Evolutionary conservation across 257 asterid genomes (phyloP), one percentile per base, ranked within the genome.

Genomic region (Lithospermum erythrorhizon): DNA sequence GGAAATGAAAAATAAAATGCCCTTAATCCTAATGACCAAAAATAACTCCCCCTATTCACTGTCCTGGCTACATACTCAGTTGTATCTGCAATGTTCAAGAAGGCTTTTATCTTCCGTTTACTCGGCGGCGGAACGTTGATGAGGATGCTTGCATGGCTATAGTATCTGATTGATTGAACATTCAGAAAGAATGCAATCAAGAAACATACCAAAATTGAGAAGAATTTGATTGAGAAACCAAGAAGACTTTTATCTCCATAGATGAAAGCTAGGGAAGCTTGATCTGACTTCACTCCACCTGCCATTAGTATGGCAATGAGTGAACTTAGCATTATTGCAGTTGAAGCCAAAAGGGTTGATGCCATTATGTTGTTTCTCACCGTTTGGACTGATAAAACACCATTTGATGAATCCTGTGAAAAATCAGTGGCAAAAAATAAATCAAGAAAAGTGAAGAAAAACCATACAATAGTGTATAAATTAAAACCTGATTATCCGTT

Each of bases 351-450:
- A 3, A 90, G 85, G 25, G 95, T 90, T 0, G 96, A 87, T 3
- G 98, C 98, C 96, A 90, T 90, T 70, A 87, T 85, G 76, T 87
- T 87, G 88, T 87, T 90, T 66, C 98, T 67, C 19, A 87, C 68
- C 0, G 94, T 85, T 61, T 90, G 98, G 22, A 90, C 98, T 5
- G 96, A 85, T 6, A 87, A 73, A 53, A 87, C 75, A 14, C 98
- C 98, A 32, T 77, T 87, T 66, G 79, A 61, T 13, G 76, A 68
- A 47, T 90, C 96, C 94, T 89, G 71, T 32, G 22, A 47, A 11
- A 17, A 24, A 24, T 1, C 4, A 24, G 27, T 24, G 27, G 4
- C 27, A 24, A 24, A n/a, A 24, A 4, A 1, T 24, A 24, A 24
- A 24, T 24, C 27, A 24, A 24, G 27, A 24, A 1, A 24, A 24